Conservation (phyloP, 768 basidiomycete genomes). For the Tricholoma hemisulphureum region DNA sequence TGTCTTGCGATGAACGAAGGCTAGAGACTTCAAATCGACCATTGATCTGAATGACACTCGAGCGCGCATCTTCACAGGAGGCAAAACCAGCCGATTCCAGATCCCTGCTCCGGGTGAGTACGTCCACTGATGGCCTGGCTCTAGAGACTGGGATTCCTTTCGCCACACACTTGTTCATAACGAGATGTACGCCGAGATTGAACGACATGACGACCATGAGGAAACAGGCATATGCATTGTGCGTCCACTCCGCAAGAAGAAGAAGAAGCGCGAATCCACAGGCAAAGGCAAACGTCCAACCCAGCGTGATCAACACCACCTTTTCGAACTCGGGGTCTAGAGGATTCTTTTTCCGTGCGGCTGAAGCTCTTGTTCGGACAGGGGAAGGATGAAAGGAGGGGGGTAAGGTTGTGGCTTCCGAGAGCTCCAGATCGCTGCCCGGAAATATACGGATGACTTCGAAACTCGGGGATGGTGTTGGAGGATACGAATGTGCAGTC, state of each 20-base stretch:
- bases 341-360: neutral
- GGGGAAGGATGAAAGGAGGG: neutral
- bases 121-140: neutral
- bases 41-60: neutral
- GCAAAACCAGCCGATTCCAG: neutral
- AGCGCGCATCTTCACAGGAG: neutral
- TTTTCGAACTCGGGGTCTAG: neutral
- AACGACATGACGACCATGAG: neutral
- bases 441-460: neutral
- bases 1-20: neutral
- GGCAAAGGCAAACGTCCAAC: neutral
- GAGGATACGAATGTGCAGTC: neutral
- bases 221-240: neutral
- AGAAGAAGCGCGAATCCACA: neutral
- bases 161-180: neutral
- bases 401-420: neutral
- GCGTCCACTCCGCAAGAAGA: neutral
- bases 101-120: neutral
- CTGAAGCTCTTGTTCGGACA: neutral
- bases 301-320: neutral
- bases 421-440: neutral
- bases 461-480: neutral
- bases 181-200: neutral
- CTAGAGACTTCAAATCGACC: neutral
- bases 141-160: neutral